Evolutionary conservation across 2,329 filamentous ascomycete species (phyloP), one percentile per base, ranked within the genome.

Genomic region (Allantophomopsis cytisporea): DNA sequence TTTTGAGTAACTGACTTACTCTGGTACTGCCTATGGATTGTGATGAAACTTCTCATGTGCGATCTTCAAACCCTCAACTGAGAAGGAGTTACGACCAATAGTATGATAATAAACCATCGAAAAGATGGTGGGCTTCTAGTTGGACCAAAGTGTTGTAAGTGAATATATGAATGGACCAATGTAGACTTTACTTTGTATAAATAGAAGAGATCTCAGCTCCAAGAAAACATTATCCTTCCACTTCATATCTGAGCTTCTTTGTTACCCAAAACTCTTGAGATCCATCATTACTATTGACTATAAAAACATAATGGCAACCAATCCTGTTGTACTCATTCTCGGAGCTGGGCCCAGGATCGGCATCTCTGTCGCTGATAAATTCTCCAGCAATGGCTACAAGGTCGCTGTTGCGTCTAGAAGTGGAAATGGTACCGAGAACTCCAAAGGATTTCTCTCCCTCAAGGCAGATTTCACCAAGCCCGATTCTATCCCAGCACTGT

Each of bases 341-440:
- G 62, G 62, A 16, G 50, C 59, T 11, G 62, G 62, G 1, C 42
- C 58, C 30, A 62, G 58, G 38, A 47, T 63, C 31, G 61, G 60
- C 4, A 39, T 47, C 4, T 39, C 48, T 23, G 53, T 59, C 7
- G 57, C 58, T 13, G 42, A 48, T 16, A 47, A 50, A 12, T 62
- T 64, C 41, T 49, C 54, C 8, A 38, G 46, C 5, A 58, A 59
- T 35, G 60, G 61, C 38, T 65, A 64, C 49, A 54, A 54, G 39
- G 53, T 64, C 23, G 62, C 60, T 10, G 47, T 59, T 16, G 56
- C 53, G 17, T 51, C 59, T 13, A 48, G 60, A 31, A 51, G 32
- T 5, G 31, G 45, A 16, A 48, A 50, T 4, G 50, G 52, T 13
- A 41, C 45, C 31, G 43, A 50, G 7, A 51, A 38, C 20, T 55